Percentiles rank a stretch among this genome's conserved stretches.
Conservation (phyloP, 2,329 filamentous ascomycete species). For the Fusarium sp. region DNA sequence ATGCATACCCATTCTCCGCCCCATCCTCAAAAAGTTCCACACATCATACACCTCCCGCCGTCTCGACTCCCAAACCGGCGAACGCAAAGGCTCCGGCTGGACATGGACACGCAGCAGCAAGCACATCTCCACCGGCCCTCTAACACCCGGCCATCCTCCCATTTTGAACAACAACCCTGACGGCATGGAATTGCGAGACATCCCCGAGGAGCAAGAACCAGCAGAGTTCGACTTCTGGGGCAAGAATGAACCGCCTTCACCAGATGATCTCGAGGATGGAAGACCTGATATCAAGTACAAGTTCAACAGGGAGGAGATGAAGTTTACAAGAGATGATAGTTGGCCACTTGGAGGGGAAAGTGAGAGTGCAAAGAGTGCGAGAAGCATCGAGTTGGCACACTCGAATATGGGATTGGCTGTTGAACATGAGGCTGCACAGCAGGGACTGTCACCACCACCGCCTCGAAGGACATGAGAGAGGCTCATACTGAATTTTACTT, state of each 20-base stretch:
- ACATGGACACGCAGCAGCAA: slow-evolving; percentile 36
- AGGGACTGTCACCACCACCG: slow-evolving; percentile 39
- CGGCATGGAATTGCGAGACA: slow-evolving; percentile 31
- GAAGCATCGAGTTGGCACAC: slow-evolving; percentile 33
- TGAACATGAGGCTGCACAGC: slow-evolving; percentile 31
- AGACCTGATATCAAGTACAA: background rate
- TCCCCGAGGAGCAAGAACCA: slow-evolving; percentile 33
- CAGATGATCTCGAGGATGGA: slow-evolving; percentile 3
- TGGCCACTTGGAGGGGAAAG: slow-evolving; percentile 30
- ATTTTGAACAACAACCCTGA: background rate
- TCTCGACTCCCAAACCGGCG: slow-evolving; percentile 29
- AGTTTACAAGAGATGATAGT: slow-evolving; percentile 18
- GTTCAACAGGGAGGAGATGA: background rate
- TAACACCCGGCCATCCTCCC: slow-evolving; percentile 4
- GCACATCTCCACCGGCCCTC: slow-evolving; percentile 21
- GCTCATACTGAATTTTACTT: slow-evolving; percentile 4
- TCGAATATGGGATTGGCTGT: slow-evolving; percentile 36
- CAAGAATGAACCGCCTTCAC: slow-evolving; percentile 1
- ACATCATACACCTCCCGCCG: slow-evolving; percentile 38
- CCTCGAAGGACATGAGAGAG: slow-evolving; percentile 29
- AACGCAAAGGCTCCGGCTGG: slow-evolving; percentile 32
- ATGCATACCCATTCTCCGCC: slow-evolving; percentile 61
- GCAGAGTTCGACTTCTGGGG: slow-evolving; percentile 29
- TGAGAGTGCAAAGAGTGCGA: slow-evolving; percentile 22
- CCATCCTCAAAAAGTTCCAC: slow-evolving; percentile 50